These are phyloP conservation scores for Pestalotiopsis sp. DNA, from an alignment of 2,329 filamentous ascomycete species.

Conservation along the genomic window DNA sequence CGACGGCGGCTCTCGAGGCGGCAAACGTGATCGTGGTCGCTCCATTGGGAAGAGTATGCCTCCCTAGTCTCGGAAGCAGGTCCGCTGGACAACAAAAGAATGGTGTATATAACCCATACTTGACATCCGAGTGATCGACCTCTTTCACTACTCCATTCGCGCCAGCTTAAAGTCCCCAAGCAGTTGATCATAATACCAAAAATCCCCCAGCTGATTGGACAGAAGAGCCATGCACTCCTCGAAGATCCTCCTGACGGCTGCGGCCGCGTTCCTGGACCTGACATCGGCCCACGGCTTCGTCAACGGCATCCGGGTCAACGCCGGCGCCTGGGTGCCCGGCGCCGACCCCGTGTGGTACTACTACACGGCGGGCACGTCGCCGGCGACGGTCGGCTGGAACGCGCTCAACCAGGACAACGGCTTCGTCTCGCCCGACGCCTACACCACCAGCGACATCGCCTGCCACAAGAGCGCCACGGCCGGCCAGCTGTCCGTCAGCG, in stretches of 20 bases:
- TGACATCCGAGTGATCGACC: not conserved
- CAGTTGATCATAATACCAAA: not conserved
- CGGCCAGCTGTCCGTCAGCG: conserved; percentile 30
- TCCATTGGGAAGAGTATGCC: not conserved
- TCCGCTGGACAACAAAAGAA: not conserved
- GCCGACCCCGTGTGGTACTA: conserved; percentile 29
- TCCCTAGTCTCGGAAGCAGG: not conserved
- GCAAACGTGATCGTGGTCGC: not conserved
- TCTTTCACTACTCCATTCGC: not conserved
- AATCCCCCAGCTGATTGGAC: not conserved
- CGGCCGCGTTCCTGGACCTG: conserved; percentile 15
- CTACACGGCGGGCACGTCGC: conserved; percentile 17
- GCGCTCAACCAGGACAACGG: conserved; percentile 50
- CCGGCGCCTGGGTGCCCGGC: conserved; percentile 19
- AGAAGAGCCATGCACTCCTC: conserved; percentile 6
- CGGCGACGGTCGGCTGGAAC: conserved; percentile 39
- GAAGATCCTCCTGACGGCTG: conserved; percentile 6
- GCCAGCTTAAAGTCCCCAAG: not conserved
- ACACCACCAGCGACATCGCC: conserved; percentile 39
- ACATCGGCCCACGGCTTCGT: conserved; percentile 26
- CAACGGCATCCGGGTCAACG: conserved; percentile 24
- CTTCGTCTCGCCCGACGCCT: conserved; percentile 43
- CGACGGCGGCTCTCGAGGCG: not conserved
- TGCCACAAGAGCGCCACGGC: conserved; percentile 45
- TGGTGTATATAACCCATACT: not conserved